Conservation (phyloP, 192 early-diverging fungal genomes). For the Podila minutissima region DNA sequence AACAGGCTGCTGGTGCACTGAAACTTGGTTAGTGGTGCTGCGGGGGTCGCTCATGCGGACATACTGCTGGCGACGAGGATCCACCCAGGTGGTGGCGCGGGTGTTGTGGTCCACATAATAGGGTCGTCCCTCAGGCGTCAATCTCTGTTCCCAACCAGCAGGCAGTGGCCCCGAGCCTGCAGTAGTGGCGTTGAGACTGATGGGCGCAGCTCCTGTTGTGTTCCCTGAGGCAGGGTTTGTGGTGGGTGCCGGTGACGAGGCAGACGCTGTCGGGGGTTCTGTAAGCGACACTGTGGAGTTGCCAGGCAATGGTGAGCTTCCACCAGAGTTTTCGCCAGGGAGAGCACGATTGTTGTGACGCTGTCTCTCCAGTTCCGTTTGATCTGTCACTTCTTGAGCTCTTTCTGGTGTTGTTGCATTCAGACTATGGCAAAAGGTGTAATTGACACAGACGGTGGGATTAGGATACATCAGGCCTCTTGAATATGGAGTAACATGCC, state of each 20-base stretch:
- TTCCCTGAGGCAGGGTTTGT: conserved; percentile 22
- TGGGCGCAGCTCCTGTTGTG: conserved; percentile 44
- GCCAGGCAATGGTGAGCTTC: conserved; percentile 46
- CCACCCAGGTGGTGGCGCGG: conserved; percentile 91
- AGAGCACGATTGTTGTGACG: conserved; percentile 86
- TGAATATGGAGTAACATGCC: not conserved
- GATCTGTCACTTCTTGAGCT: conserved; percentile 57
- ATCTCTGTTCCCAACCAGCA: conserved; percentile 84
- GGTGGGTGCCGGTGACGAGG: conserved; percentile 16
- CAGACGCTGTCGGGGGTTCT: conserved; percentile 9
- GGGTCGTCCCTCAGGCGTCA: conserved; percentile 81
- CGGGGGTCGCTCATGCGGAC: conserved; percentile 63
- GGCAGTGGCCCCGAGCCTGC: conserved; percentile 82
- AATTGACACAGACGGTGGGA: not conserved
- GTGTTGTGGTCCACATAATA: conserved; percentile 95
- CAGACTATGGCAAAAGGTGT: conserved; percentile 19
- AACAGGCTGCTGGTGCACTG: conserved; percentile 75
- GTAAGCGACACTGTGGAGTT: conserved; percentile 14
- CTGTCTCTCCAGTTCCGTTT: conserved; percentile 79
- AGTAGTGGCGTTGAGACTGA: conserved; percentile 63
- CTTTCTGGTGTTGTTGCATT: conserved; percentile 41
- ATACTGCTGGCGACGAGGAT: conserved; percentile 79
- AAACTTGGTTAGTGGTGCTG: conserved; percentile 65
- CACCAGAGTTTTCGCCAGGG: conserved; percentile 68
- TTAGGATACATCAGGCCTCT: not conserved